phyloP scores from a whole-genome alignment of 208 protist species.

The Trypanosoma boissoni region DNA sequence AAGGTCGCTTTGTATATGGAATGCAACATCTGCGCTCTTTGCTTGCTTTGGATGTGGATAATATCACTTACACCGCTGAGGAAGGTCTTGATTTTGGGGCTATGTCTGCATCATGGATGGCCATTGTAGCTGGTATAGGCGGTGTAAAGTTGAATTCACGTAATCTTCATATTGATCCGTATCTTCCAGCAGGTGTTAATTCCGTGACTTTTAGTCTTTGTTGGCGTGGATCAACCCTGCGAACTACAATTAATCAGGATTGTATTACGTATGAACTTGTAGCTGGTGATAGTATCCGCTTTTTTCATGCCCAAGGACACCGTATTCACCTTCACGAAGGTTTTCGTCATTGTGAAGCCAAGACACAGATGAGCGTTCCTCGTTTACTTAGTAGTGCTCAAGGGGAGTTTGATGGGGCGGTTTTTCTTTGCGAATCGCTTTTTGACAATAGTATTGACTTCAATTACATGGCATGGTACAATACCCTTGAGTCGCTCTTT shows the following conservation, averaged over 20 bases:
- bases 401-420: conserved; percentile 75
- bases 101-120: conserved; percentile 59
- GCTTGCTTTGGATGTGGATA: conserved; percentile 79
- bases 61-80: conserved; percentile 81
- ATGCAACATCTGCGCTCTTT: conserved; percentile 76
- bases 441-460: conserved; percentile 87
- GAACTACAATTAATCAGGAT: conserved; percentile 55
- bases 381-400: conserved; percentile 40
- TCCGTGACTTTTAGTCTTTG: conserved; percentile 69
- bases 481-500: conserved; percentile 82
- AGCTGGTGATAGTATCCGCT: conserved; percentile 69
- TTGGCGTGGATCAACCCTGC: conserved; percentile 72
- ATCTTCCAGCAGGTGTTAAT: conserved; percentile 67
- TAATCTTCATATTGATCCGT: conserved; percentile 64
- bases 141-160: conserved; percentile 47
- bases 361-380: conserved; percentile 42
- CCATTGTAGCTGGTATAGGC: conserved; percentile 74
- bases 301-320: conserved; percentile 68
- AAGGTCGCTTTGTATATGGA: conserved; percentile 56
- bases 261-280: conserved; percentile 80
- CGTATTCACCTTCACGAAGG: conserved; percentile 86
- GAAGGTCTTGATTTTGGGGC: conserved; percentile 85
- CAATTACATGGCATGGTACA: conserved; percentile 82
- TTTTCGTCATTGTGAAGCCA: conserved; percentile 42
- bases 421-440: conserved; percentile 76